Evolutionary conservation across 176 grass and related monocot species (phyloP).

Genomic region (Eleusine indica): DNA sequence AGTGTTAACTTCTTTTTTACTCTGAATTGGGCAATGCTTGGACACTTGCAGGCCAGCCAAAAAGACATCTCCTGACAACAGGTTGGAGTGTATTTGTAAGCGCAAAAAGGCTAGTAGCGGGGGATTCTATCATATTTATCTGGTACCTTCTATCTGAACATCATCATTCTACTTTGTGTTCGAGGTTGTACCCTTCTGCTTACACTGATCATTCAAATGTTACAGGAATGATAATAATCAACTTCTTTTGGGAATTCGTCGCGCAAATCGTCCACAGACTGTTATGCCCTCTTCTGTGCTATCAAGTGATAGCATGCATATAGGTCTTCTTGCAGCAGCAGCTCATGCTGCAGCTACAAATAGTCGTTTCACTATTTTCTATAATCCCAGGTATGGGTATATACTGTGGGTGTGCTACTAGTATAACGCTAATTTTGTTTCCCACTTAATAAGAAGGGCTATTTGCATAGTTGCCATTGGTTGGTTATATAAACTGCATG

Average conservation of each 20-base stretch:
- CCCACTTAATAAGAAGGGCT: constrained; percentile 17
- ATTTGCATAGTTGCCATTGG: not conserved
- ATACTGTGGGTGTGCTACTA: constrained; percentile 1
- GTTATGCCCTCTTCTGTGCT: constrained; percentile 91
- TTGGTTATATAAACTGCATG: no score
- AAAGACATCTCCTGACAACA: constrained; percentile 93
- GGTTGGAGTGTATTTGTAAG: constrained; percentile 98
- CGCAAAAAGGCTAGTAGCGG: constrained; percentile 80
- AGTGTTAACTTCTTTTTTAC: constrained; percentile 6
- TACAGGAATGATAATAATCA: constrained; percentile 94
- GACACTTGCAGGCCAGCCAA: constrained; percentile 76
- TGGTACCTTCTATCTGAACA: constrained; percentile 49
- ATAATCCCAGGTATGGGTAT: constrained; percentile 72
- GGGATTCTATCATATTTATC: constrained; percentile 98
- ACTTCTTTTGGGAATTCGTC: constrained; percentile 84
- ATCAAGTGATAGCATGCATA: constrained; percentile 98
- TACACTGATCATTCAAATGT: constrained; percentile 21
- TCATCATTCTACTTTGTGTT: not conserved
- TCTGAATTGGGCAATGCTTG: not conserved
- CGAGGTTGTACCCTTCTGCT: not conserved
- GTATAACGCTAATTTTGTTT: not conserved
- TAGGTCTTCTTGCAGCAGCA: constrained; percentile 95
- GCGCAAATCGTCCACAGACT: constrained; percentile 83
- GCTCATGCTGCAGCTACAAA: constrained; percentile 97
- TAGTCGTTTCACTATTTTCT: constrained; percentile 95